These are phyloP conservation scores for Mimosa bimucronata DNA, from an alignment of 306 rosid species.

Conservation along the genomic window DNA sequence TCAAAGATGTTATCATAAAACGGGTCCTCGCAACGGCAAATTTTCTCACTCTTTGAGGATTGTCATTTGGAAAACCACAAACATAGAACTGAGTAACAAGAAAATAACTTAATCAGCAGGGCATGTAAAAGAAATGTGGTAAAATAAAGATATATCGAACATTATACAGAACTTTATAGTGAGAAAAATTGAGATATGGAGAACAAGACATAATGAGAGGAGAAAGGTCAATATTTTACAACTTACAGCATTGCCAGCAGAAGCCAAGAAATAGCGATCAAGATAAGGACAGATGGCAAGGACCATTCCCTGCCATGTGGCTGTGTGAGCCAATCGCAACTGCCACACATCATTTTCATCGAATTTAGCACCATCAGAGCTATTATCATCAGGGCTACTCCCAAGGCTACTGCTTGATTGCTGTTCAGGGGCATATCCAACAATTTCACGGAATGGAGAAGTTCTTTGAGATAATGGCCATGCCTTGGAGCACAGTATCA, in stretches of 20 bases:
- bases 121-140: background rate
- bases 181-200: constrained; percentile 2
- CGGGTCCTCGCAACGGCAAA: constrained; percentile 73
- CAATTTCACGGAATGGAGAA: constrained; percentile 78
- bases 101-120: constrained; percentile 42
- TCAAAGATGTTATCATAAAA: constrained; percentile 72
- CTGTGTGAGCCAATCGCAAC: constrained; percentile 67
- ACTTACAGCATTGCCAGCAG: constrained; percentile 90
- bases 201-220: constrained; percentile 19
- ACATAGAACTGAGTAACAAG: constrained; percentile 75
- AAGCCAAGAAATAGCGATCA: constrained; percentile 91
- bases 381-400: constrained; percentile 85
- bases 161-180: constrained; percentile 26
- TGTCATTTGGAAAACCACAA: constrained; percentile 85
- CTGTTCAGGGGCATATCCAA: constrained; percentile 79
- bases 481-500: constrained; percentile 79
- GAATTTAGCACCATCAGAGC: constrained; percentile 83
- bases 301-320: constrained; percentile 75
- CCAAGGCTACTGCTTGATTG: constrained; percentile 82
- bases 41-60: constrained; percentile 67
- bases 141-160: background rate
- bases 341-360: constrained; percentile 95
- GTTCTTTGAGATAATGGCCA: constrained; percentile 74
- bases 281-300: constrained; percentile 87
- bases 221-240: constrained; percentile 11